Conservation (phyloP, 2,329 filamentous ascomycete species). For the Paecilomyces fulvus region DNA sequence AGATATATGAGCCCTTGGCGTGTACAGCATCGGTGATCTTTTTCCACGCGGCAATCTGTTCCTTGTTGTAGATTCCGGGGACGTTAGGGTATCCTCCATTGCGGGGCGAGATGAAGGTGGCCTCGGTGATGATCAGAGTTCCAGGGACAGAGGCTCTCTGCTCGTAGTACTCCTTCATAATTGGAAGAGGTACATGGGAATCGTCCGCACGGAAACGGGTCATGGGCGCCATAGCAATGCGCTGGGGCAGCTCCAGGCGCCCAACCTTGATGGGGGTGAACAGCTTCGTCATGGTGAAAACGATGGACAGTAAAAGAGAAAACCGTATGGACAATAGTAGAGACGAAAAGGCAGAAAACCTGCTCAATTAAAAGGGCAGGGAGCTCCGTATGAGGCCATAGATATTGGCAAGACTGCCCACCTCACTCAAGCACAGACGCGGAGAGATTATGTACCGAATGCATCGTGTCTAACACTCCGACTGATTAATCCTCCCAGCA, state of each 20-base stretch:
- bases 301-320: neutral
- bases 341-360: neutral
- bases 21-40: slow-evolving; percentile 55
- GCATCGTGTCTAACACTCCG: neutral
- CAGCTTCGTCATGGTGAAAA: neutral
- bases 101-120: slow-evolving; percentile 42
- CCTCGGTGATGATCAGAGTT: slow-evolving; percentile 53
- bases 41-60: slow-evolving; percentile 54
- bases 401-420: neutral
- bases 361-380: neutral
- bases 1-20: slow-evolving; percentile 52
- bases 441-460: neutral
- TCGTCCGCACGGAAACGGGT: slow-evolving; percentile 47
- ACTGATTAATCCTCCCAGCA: neutral
- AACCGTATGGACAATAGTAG: neutral
- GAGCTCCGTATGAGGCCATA: neutral
- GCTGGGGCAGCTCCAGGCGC: slow-evolving; percentile 32
- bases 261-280: slow-evolving; percentile 35
- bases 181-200: slow-evolving; percentile 39
- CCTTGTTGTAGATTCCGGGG: slow-evolving; percentile 50
- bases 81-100: slow-evolving; percentile 43
- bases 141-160: slow-evolving; percentile 46
- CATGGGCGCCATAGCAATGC: slow-evolving; percentile 50
- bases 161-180: slow-evolving; percentile 44
- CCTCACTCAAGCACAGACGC: neutral